Evolutionary conservation across 352 stramenopile species (phyloP), one percentile per base, ranked within the genome.

Genomic region (Phytophthora europaea): DNA sequence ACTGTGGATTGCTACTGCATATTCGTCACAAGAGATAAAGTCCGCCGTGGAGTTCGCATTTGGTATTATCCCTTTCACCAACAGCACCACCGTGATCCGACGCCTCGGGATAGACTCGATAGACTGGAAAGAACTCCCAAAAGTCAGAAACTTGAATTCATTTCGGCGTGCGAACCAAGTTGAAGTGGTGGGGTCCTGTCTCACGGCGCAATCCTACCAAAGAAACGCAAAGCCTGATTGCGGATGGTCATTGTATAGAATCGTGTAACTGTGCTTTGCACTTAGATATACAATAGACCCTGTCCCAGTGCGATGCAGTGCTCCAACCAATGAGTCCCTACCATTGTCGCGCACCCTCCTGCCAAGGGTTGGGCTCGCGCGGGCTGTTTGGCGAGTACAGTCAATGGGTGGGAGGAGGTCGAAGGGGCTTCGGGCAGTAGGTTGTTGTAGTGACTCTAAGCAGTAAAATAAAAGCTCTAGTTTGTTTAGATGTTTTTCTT

Each of bases 151-250:
- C 13, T 16, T 52, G 26, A 10, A 52, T 52, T 52, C 20, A 52
- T 52, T 52, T 52, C 45, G 7, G 45, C 12, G 45, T 26, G 45
- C 45, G 7, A 52, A 52, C 45, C 10, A 52, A 52, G 18, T 52
- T 52, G 45, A 52, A 52, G 45, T 2, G 45, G 8, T 31, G 45
- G 6, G 18, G 9, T 18, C n/a, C 45, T 52, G 45, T 52, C 45
- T 52, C 45, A 52, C 28, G 45, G 45, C 45, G 18, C n/a, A 52
- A 52, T 52, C 45, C 20, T 52, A 26, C 20, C 20, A 52, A 52
- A 52, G 18, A 52, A 52, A 52, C n/a, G 45, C 18, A 6, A 18
- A 7, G 20, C 5, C 36, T 45, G 36, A 45, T 45, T 43, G 36
- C 36, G 36, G 36, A 4, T 18, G 15, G 10, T 5, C 16, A n/a